Base-by-base conservation (phyloP, 2,329 filamentous ascomycete genomes). In the Cladobotryum mycophilum region DNA sequence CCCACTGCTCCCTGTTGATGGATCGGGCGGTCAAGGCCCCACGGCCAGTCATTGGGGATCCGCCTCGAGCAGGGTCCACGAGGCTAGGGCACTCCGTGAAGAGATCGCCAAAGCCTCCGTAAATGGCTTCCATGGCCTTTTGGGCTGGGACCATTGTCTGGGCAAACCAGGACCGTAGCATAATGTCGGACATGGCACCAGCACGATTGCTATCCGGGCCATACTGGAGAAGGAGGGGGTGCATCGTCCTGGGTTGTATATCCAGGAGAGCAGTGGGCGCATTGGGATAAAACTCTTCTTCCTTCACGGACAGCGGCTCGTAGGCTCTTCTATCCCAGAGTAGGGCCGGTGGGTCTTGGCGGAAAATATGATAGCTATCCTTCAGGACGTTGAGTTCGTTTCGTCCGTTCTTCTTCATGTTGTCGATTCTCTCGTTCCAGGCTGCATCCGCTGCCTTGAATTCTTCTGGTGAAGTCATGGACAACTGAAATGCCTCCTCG, bases 251-350 rank as follows among this genome's bases (percentile, higher is more conserved):
- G 3, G 88, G 86, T 56, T 84, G 79, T 52, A 89, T 71, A 63
- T 90, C 86, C 14, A 90, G 64, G 3, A 92, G 77, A 11, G 72
- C 68, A 49, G 81, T 71, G 6, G 74, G 69, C 8, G 74, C 66
- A 20, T 76, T 71, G 1, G 88, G 89, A 64, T 76, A 88, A 60
- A 89, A 85, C 56, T 95, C 90, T 1, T 76, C 61, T 0, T 67
- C 47, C 4, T 71, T 53, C 3, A 80, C 76, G 20, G 71, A 66
- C 14, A 96, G 71, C 0, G 89, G 86, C 60, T 95, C 88, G 60
- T 81, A 82, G 2, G 73, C 69, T 14, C 90, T 82, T 1, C 78
- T 75, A 65, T 95, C 89, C 81, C 84, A 91, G 22, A 74, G 60
- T 3, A 92, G 65, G 1, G 76, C 59, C 0, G 81, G 78, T 1